Base-by-base conservation (phyloP, 306 rosid species). In the Pueraria montana region DNA sequence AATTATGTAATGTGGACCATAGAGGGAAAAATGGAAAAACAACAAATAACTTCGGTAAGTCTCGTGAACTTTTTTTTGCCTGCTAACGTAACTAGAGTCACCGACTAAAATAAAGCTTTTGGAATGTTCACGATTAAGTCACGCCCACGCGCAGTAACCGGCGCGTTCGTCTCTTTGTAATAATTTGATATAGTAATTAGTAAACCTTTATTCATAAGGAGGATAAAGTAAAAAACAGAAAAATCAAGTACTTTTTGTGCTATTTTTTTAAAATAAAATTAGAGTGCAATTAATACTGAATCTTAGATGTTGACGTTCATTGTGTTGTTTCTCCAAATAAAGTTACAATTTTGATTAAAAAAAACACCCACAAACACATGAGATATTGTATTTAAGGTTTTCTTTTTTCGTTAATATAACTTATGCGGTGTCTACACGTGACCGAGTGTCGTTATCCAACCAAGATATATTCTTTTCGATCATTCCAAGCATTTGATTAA, bases 31-130 rank as follows among this genome's bases (percentile, higher is more conserved):
- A 77, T 27, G 1, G 61, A 18, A 65, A 77, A 63, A 3, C 5
- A 48, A 21, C 3, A 32, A 70, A 40, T 48, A 42, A 2, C 71
- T 42, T 55, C 55, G 14, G 23, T 0, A 13, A 13, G 40, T 34
- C 89, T 12, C 85, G 88, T 86, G 91, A 90, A 63, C 79, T 61
- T 75, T 76, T 75, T 76, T 43, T 46, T 23, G 38, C 67, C 55
- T 76, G 2, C 21, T 14, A 66, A 40, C 5, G 24, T 46, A 38
- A 24, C 11, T 63, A 7, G 6, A 63, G 58, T 63, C 58, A 49
- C 78, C 23, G 24, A 58, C 55, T 53, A 9, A 46, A 4, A 8
- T 68, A 64, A 48, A 46, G 23, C 0, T 76, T 34, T 68, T 52
- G 48, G 32, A 53, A 26, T 65, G 11, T 36, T 23, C 17, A 5